Base-by-base conservation (phyloP, 371 early-diverging fungal species). In the Blakeslea trispora region DNA sequence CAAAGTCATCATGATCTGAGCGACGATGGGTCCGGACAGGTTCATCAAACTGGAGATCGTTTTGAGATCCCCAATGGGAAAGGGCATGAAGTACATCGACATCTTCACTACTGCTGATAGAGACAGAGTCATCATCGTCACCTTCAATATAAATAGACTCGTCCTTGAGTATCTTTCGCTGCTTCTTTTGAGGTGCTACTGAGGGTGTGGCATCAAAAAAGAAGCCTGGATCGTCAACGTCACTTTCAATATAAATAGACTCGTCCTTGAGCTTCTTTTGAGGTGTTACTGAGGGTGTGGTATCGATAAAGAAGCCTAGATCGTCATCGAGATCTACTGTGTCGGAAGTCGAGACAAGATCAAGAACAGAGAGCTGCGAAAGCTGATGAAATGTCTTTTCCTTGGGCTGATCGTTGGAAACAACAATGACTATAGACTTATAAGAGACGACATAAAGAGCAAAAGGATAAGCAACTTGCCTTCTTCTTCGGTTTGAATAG, bases 101-200 rank as follows among this genome's bases (percentile, higher is more conserved):
- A 45, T 65, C 57, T 19, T 65, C 57, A 34, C 55, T 58, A 18
- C 65, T 65, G 24, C 65, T 65, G 17, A 65, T 49, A 1, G 65
- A 65, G 15, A 14, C 51, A 24, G 57, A 39, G 34, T 56, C 50
- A 1, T 59, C 64, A 28, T 64, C 52, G 13, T 57, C 63, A 0
- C 18, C 46, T 19, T 49, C 49, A 7, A 65, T 43, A 52, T 48
- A 45, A n/a, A 64, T 22, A 8, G 52, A 47, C 0, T 65, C 57
- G 17, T 60, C 57, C 23, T 56, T 45, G 0, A 60, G 37, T 11
- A 65, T 48, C 10, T 45, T 60, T 23, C 44, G 31, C 5, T 52
- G 44, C 22, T 41, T 34, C 17, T 55, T 19, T 4, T 32, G 21
- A 2, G 41, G n/a, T 1, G 41, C n/a, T 15, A 28, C 7, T 19